Evolutionary conservation across 169 alveolate genomes (phyloP).

Genomic region (Plasmodium billcollinsi): DNA sequence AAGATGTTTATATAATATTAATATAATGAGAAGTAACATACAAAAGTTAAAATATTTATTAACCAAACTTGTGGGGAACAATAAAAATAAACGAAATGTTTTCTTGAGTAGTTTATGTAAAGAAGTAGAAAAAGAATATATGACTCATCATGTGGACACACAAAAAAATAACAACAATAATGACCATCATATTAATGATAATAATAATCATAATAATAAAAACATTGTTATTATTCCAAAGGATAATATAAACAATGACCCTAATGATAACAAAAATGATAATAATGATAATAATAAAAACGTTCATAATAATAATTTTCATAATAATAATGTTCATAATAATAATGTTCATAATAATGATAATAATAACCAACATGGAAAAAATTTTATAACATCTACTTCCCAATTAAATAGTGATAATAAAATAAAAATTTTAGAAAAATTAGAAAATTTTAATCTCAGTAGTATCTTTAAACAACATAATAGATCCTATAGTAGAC

Average conservation of each 20-base stretch:
- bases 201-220: too few species aligned
- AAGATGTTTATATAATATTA: slow-evolving; percentile 52
- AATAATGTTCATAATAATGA: neutral
- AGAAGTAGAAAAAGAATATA: slow-evolving; percentile 29
- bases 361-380: too few species aligned
- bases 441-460: slow-evolving; percentile 27
- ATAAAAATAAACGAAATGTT: slow-evolving; percentile 12
- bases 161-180: too few species aligned
- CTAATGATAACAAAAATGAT: neutral
- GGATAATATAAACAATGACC: too few species aligned
- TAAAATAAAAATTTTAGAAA: slow-evolving; percentile 42
- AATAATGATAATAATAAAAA: neutral
- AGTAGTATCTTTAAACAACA: slow-evolving; percentile 64
- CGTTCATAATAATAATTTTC: too few species aligned
- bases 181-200: too few species aligned
- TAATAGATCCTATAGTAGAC: slow-evolving; percentile 64
- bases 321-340: too few species aligned
- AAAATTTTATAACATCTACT: neutral
- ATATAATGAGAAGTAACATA: slow-evolving; percentile 28
- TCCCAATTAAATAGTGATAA: neutral
- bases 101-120: slow-evolving; percentile 19
- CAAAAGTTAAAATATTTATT: slow-evolving; percentile 37
- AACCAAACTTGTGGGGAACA: slow-evolving; percentile 27
- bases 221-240: neutral
- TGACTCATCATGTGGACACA: neutral